Evolutionary conservation across 2,329 filamentous ascomycete species (phyloP).

Genomic region (Neospermospora avenae): DNA sequence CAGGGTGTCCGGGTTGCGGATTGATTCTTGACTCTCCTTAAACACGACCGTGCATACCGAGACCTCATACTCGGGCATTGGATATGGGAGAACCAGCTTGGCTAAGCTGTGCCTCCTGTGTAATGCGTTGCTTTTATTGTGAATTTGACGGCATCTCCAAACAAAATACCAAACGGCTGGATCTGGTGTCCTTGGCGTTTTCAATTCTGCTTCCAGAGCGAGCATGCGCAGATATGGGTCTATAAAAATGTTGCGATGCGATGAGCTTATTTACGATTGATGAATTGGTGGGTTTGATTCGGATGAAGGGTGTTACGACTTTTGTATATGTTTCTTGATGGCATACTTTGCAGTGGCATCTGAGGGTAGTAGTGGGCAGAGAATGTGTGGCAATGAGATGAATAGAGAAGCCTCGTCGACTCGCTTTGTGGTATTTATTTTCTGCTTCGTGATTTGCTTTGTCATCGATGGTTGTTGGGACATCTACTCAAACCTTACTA

Average conservation of each 20-base stretch:
- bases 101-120: background rate
- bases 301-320: background rate
- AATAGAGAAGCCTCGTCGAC: background rate
- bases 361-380: background rate
- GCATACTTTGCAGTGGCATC: background rate
- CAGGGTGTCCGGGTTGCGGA: background rate
- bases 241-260: slow-evolving; percentile 2
- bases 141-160: background rate
- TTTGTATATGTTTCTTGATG: slow-evolving; percentile 4
- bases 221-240: background rate
- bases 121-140: background rate
- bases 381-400: background rate
- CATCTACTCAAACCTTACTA: too few species aligned
- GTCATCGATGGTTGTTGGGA: too few species aligned
- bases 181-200: slow-evolving; percentile 1
- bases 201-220: background rate
- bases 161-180: background rate
- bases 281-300: background rate
- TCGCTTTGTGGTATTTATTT: background rate
- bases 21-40: slow-evolving; percentile 4
- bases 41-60: slow-evolving; percentile 1
- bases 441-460: background rate
- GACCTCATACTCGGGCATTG: slow-evolving; percentile 2
- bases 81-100: background rate
- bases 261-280: slow-evolving; percentile 1